phyloP scores from a whole-genome alignment of 2,329 filamentous ascomycete species.

The Nemania sp. region DNA sequence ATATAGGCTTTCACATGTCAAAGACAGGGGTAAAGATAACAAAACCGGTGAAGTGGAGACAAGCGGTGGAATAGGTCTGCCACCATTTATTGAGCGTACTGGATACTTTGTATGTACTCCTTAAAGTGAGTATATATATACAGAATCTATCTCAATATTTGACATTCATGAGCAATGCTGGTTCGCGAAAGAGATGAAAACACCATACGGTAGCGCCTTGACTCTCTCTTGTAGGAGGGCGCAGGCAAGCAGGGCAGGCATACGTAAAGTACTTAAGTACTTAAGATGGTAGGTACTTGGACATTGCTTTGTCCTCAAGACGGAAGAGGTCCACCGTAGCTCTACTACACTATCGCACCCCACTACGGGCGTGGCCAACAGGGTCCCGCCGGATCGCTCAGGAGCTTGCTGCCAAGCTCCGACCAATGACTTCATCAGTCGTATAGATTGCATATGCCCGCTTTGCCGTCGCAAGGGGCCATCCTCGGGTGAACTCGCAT shows the following conservation, averaged over 20 bases:
- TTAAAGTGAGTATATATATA: too few species aligned
- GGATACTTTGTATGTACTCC: too few species aligned
- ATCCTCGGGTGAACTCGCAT: slow-evolving; percentile 8
- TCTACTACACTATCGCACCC: slow-evolving; percentile 7
- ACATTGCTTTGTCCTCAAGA: neutral
- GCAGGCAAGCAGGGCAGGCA: neutral
- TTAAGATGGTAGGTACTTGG: too few species aligned
- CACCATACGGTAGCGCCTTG: slow-evolving; percentile 8
- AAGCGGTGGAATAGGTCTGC: neutral
- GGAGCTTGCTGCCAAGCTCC: neutral
- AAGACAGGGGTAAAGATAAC: slow-evolving; percentile 25
- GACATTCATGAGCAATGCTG: too few species aligned
- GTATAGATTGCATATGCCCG: slow-evolving; percentile 19
- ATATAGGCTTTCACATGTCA: slow-evolving; percentile 30
- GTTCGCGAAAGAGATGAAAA: too few species aligned
- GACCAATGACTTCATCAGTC: slow-evolving; percentile 31
- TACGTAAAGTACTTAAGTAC: too few species aligned
- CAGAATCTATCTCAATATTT: too few species aligned
- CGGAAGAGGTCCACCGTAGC: neutral
- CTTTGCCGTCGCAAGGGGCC: slow-evolving; percentile 5
- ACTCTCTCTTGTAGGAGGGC: neutral
- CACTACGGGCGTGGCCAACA: slow-evolving; percentile 16
- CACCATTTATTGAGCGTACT: too few species aligned
- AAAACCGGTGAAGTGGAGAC: slow-evolving; percentile 4
- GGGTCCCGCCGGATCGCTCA: slow-evolving; percentile 3